Conservation (phyloP, 305 asterid species). For the Solanum hybrid region DNA sequence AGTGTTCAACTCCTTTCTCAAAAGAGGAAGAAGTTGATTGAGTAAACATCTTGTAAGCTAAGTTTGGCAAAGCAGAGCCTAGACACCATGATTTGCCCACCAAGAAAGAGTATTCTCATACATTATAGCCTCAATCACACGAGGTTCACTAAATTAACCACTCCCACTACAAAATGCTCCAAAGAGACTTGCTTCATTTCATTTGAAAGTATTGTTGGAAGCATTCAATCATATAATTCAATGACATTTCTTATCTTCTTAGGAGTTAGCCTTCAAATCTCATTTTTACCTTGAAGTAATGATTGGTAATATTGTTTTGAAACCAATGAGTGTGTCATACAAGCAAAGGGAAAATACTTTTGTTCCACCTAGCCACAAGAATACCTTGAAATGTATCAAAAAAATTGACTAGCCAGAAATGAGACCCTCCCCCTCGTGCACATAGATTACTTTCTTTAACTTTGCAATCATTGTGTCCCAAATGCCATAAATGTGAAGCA, state of each 20-base stretch:
- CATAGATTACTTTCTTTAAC: background rate
- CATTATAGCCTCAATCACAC: background rate
- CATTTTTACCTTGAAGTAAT: background rate
- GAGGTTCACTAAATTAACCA: background rate
- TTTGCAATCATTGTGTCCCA: background rate
- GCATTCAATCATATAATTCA: background rate
- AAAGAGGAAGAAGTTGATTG: background rate
- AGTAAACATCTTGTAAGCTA: background rate
- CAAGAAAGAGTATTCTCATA: background rate
- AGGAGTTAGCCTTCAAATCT: background rate
- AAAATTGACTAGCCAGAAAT: background rate
- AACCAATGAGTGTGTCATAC: background rate
- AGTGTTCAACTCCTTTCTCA: background rate
- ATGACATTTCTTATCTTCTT: background rate
- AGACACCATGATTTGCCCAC: background rate
- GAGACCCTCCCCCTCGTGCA: background rate
- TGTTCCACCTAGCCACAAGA: background rate
- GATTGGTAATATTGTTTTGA: background rate
- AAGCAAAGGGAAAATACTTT: background rate
- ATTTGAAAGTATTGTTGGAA: background rate
- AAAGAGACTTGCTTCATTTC: background rate
- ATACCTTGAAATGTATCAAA: background rate
- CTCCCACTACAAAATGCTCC: background rate
- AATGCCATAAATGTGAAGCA: background rate
- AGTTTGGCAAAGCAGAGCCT: background rate